These are phyloP conservation scores for Lachnellula hyalina DNA, from an alignment of 2,329 filamentous ascomycete genomes.

Conservation along the genomic window DNA sequence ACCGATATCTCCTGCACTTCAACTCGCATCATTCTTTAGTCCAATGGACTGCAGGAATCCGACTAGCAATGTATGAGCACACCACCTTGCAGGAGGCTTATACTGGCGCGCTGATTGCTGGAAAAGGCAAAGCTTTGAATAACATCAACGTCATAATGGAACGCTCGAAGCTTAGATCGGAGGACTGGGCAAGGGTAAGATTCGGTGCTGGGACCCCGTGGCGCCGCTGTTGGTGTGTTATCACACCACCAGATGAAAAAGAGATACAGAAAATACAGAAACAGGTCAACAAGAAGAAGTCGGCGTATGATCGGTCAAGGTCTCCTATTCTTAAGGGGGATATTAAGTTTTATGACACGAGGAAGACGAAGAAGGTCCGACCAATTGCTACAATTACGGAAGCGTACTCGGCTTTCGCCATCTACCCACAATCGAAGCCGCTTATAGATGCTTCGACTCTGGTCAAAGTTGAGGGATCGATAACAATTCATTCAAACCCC, in stretches of 20 bases:
- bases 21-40: constrained; percentile 89
- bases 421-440: constrained; percentile 91
- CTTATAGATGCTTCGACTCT: constrained; percentile 92
- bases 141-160: constrained; percentile 89
- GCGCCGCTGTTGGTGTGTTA: constrained; percentile 95
- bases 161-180: constrained; percentile 66
- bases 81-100: constrained; percentile 92
- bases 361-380: constrained; percentile 81
- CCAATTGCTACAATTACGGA: constrained; percentile 91
- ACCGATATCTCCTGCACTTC: constrained; percentile 93
- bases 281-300: constrained; percentile 72
- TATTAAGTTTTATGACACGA: constrained; percentile 90
- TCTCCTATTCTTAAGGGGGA: constrained; percentile 70
- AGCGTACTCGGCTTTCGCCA: constrained; percentile 86
- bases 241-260: constrained; percentile 89
- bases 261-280: constrained; percentile 81
- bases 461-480: constrained; percentile 86
- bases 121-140: constrained; percentile 84
- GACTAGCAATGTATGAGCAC: constrained; percentile 91
- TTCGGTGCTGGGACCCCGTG: constrained; percentile 96
- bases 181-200: constrained; percentile 91
- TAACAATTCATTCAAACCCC: constrained; percentile 78
- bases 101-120: constrained; percentile 90
- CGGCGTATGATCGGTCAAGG: constrained; percentile 71
- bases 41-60: constrained; percentile 93